Evolutionary conservation across 495 filamentous ascomycete species (phyloP), one percentile per base, ranked within the genome.

Genomic region (Penicillium malachiteum): DNA sequence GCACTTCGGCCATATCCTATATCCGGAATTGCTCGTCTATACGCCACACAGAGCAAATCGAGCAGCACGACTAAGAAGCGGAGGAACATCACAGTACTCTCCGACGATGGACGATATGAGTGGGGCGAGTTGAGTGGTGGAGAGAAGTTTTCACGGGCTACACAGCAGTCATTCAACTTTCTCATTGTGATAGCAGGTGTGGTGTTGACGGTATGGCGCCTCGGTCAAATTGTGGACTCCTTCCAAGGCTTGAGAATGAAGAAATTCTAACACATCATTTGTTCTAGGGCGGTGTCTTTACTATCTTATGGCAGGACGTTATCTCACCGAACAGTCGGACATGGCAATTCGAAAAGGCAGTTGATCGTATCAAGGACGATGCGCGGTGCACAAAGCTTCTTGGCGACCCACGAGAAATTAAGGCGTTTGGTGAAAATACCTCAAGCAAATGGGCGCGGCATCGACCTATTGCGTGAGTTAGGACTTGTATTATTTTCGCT

Each of bases 131-230:
- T 98, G 33, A 89, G 83, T 11, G 68, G 73, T 0, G 66, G 76
- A 46, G 92, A 97, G 70, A 97, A 97, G 67, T 85, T 85, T 7
- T 86, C 86, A 48, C 84, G 95, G 40, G 88, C 93, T 21, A 90
- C 91, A 10, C 92, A 96, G 68, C 94, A 97, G 61, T 85, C 88
- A 11, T 86, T 94, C 71, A 97, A 96, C 75, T 84, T 96, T 32
- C 77, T 85, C 52, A 70, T 96, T 37, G 82, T 97, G 3, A 49
- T 93, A 7, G 76, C 86, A 5, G 94, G 95, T 35, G 70, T 90
- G 17, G 79, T 85, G 12, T 67, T 91, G 52, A 96, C 92, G 38
- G 90, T 67, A 64, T 34, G 61, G 26, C 31, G 16, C 13, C 11
- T 38, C 16, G 5, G 41, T 44, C 21, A 26, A 26, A 26, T 26